Evolutionary conservation across 176 grass and related monocot genomes (phyloP), one percentile per base, ranked within the genome.

Genomic region (Oryza glumipatula): DNA sequence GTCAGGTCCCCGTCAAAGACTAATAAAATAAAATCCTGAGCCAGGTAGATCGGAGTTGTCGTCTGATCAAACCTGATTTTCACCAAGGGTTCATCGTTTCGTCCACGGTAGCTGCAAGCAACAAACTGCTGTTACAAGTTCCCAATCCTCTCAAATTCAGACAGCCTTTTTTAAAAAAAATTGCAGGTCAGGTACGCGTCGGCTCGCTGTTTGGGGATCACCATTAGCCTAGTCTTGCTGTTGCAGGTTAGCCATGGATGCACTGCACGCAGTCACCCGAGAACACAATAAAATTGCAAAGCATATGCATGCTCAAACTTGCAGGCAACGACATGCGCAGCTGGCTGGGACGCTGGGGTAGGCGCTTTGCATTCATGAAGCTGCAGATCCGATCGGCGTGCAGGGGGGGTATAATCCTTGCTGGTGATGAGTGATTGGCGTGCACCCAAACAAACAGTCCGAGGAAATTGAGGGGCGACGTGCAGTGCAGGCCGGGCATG

Each of bases 341-440:
- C 82, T 80, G 70, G 48, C 7, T 44, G 36, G 36, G 36, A 38
- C 36, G 36, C 36, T 28, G 0, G 6, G n/a, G 30, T 6, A 36
- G 2, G 54, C 54, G 54, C 54, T 16, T 23, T 0, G n/a, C 7
- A 5, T 35, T 58, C 54, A n/a, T 58, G 17, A 58, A n/a, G 19
- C 28, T 28, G 28, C 60, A 41, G 30, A 58, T 2, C 22, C 1
- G 32, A 11, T 13, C 6, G 33, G 14, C n/a, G 47, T 45, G 21
- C 6, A 41, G 36, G 14, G 24, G 65, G 78, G 73, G 19, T 70
- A 79, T 83, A 85, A 70, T 85, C 47, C 41, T n/a, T 60, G 68
- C 74, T 33, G 86, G 75, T 33, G 86, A 68, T 79, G 86, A 23
- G 75, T 79, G 86, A 23, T 15, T 78, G 70, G 70, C 65, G 79